Conservation (phyloP, 306 rosid genomes). For the Trifolium subterraneum region DNA sequence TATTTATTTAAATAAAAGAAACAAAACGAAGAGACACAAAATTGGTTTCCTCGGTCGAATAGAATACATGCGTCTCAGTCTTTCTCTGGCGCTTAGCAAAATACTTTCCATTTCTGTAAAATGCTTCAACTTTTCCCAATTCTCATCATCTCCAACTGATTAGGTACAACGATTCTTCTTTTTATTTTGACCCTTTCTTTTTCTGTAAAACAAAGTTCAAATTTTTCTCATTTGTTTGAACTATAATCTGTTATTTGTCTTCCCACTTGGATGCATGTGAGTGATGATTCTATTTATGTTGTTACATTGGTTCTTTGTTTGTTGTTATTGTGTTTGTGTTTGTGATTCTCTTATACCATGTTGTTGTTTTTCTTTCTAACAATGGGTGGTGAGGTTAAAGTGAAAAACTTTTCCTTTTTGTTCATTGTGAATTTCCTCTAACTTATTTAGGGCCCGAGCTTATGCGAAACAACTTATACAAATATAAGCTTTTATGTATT, state of each 20-base stretch:
- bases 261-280: slow-evolving; percentile 30
- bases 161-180: slow-evolving; percentile 47
- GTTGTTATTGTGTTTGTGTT: not conserved
- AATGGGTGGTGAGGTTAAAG: not conserved
- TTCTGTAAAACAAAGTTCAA: slow-evolving; percentile 18
- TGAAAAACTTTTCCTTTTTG: slow-evolving; percentile 28
- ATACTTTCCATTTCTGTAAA: slow-evolving; percentile 42
- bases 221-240: slow-evolving; percentile 26
- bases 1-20: no score
- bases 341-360: slow-evolving; percentile 19
- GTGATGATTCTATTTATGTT: slow-evolving; percentile 19
- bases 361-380: not conserved
- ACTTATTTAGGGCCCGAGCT: no score
- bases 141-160: slow-evolving; percentile 35
- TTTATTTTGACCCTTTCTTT: not conserved
- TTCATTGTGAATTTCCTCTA: slow-evolving; percentile 40
- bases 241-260: slow-evolving; percentile 29
- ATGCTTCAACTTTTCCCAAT: slow-evolving; percentile 40
- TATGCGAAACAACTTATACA: no score
- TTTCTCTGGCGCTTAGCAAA: slow-evolving; percentile 36
- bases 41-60: slow-evolving; percentile 36
- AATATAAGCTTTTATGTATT: no score
- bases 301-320: not conserved
- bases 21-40: slow-evolving; percentile 23
- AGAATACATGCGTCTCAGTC: slow-evolving; percentile 22